A percentile compares a stretch with the other conserved stretches of the same genome.
Evolutionary conservation across 2,329 filamentous ascomycete genomes (phyloP).

Genomic region (Rhytidhysteron rufulum): DNA sequence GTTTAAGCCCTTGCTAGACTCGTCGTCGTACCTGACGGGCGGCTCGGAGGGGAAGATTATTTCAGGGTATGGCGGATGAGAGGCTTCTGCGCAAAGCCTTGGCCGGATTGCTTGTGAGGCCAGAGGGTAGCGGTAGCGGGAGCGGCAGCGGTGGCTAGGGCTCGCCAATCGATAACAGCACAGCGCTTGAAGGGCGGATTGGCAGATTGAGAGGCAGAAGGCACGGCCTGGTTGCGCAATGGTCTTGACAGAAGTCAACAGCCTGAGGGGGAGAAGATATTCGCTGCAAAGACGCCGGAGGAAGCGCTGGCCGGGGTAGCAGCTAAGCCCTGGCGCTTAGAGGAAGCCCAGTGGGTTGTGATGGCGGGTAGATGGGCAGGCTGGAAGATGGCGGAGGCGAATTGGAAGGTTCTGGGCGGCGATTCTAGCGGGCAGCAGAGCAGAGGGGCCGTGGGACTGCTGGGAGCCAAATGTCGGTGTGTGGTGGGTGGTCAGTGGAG

Average conservation of each 20-base stretch:
- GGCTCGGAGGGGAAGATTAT: constrained; percentile 15
- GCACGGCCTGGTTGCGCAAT: too few relatives aligned
- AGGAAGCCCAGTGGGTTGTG: too few relatives aligned
- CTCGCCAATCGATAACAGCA: constrained; percentile 23
- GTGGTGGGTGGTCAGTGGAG: background rate
- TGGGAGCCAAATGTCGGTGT: constrained; percentile 3
- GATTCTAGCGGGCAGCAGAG: background rate
- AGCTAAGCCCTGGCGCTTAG: constrained; percentile 31
- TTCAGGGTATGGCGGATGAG: constrained; percentile 9
- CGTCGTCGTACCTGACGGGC: constrained; percentile 22
- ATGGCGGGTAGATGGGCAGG: constrained; percentile 19
- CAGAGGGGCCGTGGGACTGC: constrained; percentile 9
- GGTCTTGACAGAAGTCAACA: too few relatives aligned
- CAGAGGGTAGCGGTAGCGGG: constrained; percentile 1
- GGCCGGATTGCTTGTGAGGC: background rate
- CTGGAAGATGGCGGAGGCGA: constrained; percentile 8
- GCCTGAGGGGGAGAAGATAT: constrained; percentile 21
- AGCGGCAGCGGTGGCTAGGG: too few relatives aligned
- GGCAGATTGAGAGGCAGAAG: constrained; percentile 21
- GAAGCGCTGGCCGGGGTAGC: constrained; percentile 30
- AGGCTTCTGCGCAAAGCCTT: constrained; percentile 2
- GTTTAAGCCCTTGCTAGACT: too few relatives aligned
- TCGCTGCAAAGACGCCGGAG: constrained; percentile 27
- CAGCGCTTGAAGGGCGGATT: constrained; percentile 20
- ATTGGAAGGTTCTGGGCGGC: background rate